These are phyloP conservation scores for Metarhizium brunneum DNA, from an alignment of 2,329 filamentous ascomycete genomes.

Conservation along the genomic window DNA sequence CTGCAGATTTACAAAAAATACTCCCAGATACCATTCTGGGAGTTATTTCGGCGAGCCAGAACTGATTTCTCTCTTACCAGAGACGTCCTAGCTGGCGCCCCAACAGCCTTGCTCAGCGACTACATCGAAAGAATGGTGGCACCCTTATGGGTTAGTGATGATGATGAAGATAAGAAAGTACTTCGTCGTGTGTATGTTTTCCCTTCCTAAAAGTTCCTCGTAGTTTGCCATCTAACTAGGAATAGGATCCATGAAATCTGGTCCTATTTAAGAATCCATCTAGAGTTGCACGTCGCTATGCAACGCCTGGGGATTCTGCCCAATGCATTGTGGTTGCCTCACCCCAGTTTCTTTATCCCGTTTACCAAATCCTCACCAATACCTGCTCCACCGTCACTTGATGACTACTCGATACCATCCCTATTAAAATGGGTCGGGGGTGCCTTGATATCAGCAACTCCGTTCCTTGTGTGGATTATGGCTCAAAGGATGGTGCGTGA, in stretches of 20 bases:
- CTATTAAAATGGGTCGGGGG: conserved; percentile 34
- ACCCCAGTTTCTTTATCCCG: conserved; percentile 42
- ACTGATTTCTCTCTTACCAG: conserved; percentile 19
- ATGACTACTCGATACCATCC: conserved; percentile 27
- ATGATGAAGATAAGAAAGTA: conserved; percentile 12
- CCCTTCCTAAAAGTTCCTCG: background rate
- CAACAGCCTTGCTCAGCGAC: conserved; percentile 18
- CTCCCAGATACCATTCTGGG: conserved; percentile 37
- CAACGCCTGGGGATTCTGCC: conserved; percentile 41
- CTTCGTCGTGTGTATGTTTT: conserved; percentile 19
- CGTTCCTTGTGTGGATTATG: conserved; percentile 37
- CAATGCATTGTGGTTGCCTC: conserved; percentile 31
- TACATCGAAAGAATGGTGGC: conserved; percentile 19
- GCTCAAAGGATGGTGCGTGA: conserved; percentile 28
- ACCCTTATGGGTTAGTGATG: conserved; percentile 15
- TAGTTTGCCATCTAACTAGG: conserved; percentile 6
- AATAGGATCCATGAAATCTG: conserved; percentile 22
- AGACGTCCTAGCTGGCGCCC: conserved; percentile 24
- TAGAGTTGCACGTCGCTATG: conserved; percentile 43
- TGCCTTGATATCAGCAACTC: conserved; percentile 32
- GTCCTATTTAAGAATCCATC: conserved; percentile 37
- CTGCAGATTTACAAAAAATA: conserved; percentile 42
- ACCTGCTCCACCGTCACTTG: conserved; percentile 31
- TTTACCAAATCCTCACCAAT: conserved; percentile 44
- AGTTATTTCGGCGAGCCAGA: conserved; percentile 24